Percentiles rank a stretch among this genome's conserved stretches.
These are phyloP conservation scores for Phialophora verrucosa DNA, from an alignment of 2,329 filamentous ascomycete species.

Conservation along the genomic window DNA sequence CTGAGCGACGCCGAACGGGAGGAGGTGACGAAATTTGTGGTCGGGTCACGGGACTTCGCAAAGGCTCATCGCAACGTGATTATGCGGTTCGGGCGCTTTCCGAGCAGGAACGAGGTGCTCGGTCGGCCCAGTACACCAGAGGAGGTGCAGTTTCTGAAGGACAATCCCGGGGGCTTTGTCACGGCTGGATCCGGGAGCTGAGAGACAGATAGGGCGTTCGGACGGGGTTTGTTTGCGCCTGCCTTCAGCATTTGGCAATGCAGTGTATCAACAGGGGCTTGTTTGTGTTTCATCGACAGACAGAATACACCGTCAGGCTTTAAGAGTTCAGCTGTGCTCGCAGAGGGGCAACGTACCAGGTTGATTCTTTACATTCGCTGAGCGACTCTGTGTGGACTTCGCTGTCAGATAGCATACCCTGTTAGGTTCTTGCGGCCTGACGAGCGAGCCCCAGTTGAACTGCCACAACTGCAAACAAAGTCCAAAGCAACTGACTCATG, in stretches of 20 bases:
- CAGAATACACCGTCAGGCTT: too few relatives aligned
- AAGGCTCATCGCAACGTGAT: conserved; percentile 37
- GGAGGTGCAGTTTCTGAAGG: conserved; percentile 31
- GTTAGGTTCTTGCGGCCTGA: neutral
- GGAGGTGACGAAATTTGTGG: conserved; percentile 31
- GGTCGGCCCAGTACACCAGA: conserved; percentile 33
- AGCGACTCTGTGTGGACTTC: neutral
- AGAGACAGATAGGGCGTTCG: neutral
- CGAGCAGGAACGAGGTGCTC: conserved; percentile 40
- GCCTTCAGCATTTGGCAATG: neutral
- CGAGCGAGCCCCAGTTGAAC: neutral
- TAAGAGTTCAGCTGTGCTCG: too few relatives aligned
- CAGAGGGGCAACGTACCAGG: neutral
- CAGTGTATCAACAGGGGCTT: neutral
- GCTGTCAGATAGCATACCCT: neutral
- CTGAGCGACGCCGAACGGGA: conserved; percentile 13
- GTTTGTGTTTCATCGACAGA: neutral
- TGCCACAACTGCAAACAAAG: neutral
- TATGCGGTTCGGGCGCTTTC: conserved; percentile 41
- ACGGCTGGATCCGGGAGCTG: neutral
- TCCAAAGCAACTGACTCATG: neutral
- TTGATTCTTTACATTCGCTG: neutral
- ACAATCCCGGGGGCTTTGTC: conserved; percentile 31
- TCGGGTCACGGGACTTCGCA: conserved; percentile 33
- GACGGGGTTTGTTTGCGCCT: neutral